phyloP scores from a whole-genome alignment of 306 rosid species.

The Gleditsia sinensis region DNA sequence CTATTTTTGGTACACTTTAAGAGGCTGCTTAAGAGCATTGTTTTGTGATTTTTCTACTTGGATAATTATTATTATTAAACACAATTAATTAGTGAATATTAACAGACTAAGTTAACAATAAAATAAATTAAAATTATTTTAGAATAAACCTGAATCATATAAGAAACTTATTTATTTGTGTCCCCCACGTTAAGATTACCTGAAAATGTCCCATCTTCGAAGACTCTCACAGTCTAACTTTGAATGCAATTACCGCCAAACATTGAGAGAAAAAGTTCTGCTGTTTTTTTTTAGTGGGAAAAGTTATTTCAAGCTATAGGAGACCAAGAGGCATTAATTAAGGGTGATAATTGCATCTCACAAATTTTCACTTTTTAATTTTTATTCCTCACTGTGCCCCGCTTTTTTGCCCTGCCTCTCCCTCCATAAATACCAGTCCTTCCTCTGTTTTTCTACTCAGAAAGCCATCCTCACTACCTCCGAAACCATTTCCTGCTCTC shows the following conservation, averaged over 20 bases:
- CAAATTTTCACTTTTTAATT: neutral
- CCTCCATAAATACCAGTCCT: constrained; percentile 58
- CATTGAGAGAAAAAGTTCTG: neutral
- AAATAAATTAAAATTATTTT: too few relatives aligned
- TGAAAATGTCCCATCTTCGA: too few relatives aligned
- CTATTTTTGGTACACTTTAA: too few relatives aligned
- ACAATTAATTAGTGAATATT: too few relatives aligned
- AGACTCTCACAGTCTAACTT: too few relatives aligned
- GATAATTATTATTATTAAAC: too few relatives aligned
- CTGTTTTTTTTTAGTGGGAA: neutral
- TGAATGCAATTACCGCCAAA: neutral
- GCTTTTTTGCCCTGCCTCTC: neutral
- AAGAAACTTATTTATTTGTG: too few relatives aligned
- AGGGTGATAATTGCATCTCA: constrained; percentile 35
- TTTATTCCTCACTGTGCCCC: neutral
- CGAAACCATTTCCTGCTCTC: neutral
- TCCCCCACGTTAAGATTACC: too few relatives aligned
- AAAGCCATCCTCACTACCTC: neutral
- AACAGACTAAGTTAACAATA: too few relatives aligned
- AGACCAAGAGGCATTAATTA: constrained; percentile 35
- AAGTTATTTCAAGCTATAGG: neutral
- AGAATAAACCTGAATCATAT: too few relatives aligned
- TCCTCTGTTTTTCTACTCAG: constrained; percentile 27
- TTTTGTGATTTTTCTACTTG: too few relatives aligned
- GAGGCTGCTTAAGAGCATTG: too few relatives aligned